Conservation (phyloP, 495 filamentous ascomycete genomes). For the Podospora fimiseda region DNA sequence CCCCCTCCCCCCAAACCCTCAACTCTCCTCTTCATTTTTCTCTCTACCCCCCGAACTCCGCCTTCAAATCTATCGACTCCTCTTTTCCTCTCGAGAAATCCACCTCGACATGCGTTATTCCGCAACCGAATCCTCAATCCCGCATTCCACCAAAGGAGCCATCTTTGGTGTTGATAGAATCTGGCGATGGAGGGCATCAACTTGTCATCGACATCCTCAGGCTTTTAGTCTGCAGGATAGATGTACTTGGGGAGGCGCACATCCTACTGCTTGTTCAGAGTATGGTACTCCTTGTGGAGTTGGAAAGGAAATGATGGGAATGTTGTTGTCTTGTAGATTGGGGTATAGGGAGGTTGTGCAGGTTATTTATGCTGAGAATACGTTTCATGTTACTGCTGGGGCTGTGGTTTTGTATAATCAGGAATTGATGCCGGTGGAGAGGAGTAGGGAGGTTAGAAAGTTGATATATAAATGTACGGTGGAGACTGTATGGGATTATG, state of each 20-base stretch:
- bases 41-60: conserved; percentile 39
- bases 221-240: conserved; percentile 9
- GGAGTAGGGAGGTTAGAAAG: neutral
- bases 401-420: conserved; percentile 3
- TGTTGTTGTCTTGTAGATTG: conserved; percentile 13
- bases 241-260: conserved; percentile 9
- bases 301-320: neutral
- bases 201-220: conserved; percentile 17
- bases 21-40: conserved; percentile 26
- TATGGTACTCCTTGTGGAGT: conserved; percentile 7
- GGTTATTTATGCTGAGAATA: conserved; percentile 19
- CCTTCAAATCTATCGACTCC: conserved; percentile 23
- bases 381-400: conserved; percentile 13
- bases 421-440: neutral
- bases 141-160: conserved; percentile 13
- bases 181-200: conserved; percentile 15
- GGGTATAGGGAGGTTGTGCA: conserved; percentile 16
- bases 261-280: conserved; percentile 9
- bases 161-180: neutral
- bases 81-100: conserved; percentile 13
- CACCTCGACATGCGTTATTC: conserved; percentile 21
- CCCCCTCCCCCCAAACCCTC: neutral
- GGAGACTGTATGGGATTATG: conserved; percentile 9
- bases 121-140: conserved; percentile 1
- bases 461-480: neutral